Conservation (phyloP, 192 early-diverging fungal genomes). For the Backusella tuberculispora region DNA sequence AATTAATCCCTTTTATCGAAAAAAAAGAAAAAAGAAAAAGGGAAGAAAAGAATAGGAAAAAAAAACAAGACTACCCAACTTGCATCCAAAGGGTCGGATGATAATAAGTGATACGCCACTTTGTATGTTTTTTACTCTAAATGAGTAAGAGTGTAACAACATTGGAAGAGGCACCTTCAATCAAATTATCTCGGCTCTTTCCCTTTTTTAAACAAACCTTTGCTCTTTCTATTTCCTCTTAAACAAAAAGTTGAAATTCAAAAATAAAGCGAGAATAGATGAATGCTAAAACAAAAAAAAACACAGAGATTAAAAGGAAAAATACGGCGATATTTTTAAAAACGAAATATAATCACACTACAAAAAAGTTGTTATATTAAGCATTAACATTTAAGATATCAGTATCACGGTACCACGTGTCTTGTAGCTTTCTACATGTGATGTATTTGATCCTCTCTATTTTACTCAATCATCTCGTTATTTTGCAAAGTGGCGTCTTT, state of each 20-base stretch:
- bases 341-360: not conserved
- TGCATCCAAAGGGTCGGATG: not conserved
- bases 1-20: not conserved
- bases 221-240: not conserved
- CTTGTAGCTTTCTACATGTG: not conserved
- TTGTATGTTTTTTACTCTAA: not conserved
- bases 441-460: not conserved
- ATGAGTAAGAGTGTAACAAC: not conserved
- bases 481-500: not conserved
- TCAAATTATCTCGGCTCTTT: constrained; percentile 4
- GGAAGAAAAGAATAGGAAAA: too few species aligned
- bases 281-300: not conserved
- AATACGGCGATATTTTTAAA: not conserved
- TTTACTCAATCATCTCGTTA: not conserved
- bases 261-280: not conserved
- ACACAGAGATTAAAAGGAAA: not conserved
- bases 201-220: not conserved
- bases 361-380: not conserved
- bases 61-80: not conserved
- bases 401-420: not conserved
- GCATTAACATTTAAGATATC: not conserved
- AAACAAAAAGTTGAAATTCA: not conserved
- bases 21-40: not conserved
- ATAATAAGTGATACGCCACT: not conserved
- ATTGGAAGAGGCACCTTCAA: not conserved